Evolutionary conservation across 1,139 yeast species (phyloP).

Genomic region (Petasospora rhodanensis): DNA sequence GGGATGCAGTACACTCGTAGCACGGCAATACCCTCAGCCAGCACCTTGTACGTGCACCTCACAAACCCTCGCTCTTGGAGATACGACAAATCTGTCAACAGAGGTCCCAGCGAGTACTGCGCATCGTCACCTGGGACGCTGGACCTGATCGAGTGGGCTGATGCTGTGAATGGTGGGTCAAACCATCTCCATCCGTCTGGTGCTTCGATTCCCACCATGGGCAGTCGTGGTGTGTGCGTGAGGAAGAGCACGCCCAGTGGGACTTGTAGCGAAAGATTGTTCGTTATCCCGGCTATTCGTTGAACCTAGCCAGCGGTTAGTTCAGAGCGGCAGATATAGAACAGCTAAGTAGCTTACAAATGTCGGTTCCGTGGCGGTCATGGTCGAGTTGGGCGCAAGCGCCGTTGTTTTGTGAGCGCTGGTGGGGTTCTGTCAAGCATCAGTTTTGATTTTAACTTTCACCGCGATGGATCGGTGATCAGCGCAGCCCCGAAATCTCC

Average conservation of each 20-base stretch:
- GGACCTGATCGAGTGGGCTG: slow-evolving; percentile 19
- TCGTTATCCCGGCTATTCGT: slow-evolving; percentile 30
- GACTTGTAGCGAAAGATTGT: slow-evolving; percentile 35
- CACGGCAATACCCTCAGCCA: slow-evolving; percentile 16
- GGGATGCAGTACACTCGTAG: slow-evolving; percentile 49
- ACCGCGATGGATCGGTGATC: no score
- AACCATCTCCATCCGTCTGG: slow-evolving; percentile 54
- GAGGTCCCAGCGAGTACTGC: slow-evolving; percentile 13
- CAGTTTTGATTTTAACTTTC: no score
- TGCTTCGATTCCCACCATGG: slow-evolving; percentile 28
- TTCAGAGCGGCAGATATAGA: no score
- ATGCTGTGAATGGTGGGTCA: slow-evolving; percentile 32
- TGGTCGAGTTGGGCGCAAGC: no score
- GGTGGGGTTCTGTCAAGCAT: no score
- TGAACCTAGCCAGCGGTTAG: slow-evolving; percentile 2
- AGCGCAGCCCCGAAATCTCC: no score
- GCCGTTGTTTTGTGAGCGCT: no score
- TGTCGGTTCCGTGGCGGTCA: no score
- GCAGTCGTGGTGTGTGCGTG: slow-evolving; percentile 36
- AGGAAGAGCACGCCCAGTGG: slow-evolving; percentile 48
- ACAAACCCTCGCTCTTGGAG: slow-evolving; percentile 37
- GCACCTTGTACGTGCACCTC: slow-evolving; percentile 40
- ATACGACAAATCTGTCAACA: slow-evolving; percentile 36
- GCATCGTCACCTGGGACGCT: slow-evolving; percentile 1
- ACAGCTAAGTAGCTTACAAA: no score